phyloP scores from a whole-genome alignment of 345 rosid genomes.

The Corchorus capsularis region DNA sequence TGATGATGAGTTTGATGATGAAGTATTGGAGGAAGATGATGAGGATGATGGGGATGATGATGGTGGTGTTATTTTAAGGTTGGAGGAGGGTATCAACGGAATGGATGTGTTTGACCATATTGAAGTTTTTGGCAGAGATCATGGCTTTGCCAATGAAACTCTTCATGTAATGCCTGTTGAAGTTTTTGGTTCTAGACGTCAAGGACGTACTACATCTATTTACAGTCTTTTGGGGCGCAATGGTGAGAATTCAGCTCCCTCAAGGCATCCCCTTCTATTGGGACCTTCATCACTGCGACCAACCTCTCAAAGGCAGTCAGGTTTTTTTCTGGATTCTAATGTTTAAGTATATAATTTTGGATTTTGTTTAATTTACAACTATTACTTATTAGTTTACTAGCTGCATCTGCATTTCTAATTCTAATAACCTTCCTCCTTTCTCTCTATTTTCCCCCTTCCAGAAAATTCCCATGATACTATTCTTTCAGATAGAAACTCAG shows the following conservation, averaged over 20 bases:
- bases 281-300: conserved; percentile 57
- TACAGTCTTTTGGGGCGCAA: conserved; percentile 87
- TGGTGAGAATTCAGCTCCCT: conserved; percentile 61
- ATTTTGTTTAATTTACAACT: background rate
- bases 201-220: conserved; percentile 90
- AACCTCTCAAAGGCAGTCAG: conserved; percentile 59
- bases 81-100: conserved; percentile 90
- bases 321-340: conserved; percentile 30
- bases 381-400: background rate
- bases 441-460: conserved; percentile 21
- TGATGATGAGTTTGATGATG: conserved; percentile 92
- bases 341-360: background rate
- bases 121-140: conserved; percentile 88
- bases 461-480: conserved; percentile 53
- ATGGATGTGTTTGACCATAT: conserved; percentile 91
- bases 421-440: conserved; percentile 9
- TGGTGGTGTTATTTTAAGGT: conserved; percentile 83
- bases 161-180: conserved; percentile 98
- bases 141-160: conserved; percentile 79
- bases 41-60: conserved; percentile 94
- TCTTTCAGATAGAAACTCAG: conserved; percentile 56
- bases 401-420: background rate
- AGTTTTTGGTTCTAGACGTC: conserved; percentile 96
- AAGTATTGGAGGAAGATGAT: conserved; percentile 85
- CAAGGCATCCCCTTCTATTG: conserved; percentile 84